These are phyloP conservation scores for Rhodotorula toruloides DNA, from an alignment of 768 basidiomycete genomes.

Conservation along the genomic window DNA sequence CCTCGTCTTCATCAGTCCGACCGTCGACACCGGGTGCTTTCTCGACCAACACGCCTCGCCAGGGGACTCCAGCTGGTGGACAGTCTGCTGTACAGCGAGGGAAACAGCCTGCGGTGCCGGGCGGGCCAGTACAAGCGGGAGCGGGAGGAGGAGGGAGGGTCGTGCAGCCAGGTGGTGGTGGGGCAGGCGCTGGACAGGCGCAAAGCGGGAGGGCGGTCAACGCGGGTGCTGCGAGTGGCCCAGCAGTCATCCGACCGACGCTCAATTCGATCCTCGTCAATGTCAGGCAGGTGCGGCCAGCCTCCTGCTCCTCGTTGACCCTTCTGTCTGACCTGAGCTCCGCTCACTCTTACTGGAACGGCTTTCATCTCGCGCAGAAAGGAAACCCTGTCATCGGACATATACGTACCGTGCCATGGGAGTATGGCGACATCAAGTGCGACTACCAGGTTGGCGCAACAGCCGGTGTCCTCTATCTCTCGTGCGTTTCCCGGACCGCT, in stretches of 20 bases:
- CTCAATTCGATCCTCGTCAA: conserved; percentile 35
- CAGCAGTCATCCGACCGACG: conserved; percentile 4
- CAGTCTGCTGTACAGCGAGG: neutral
- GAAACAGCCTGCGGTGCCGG: conserved; percentile 2
- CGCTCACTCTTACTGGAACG: neutral
- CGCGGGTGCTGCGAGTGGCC: too few species aligned
- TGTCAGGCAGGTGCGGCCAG: conserved; percentile 25
- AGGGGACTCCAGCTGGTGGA: neutral
- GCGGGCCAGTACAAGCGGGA: neutral
- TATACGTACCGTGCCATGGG: conserved; percentile 82
- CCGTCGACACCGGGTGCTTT: too few species aligned
- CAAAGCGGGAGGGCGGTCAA: too few species aligned
- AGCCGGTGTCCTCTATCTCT: conserved; percentile 84
- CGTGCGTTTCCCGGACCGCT: conserved; percentile 51
- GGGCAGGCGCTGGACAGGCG: neutral
- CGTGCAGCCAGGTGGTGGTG: neutral
- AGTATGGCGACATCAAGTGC: conserved; percentile 85
- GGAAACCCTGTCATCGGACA: conserved; percentile 82
- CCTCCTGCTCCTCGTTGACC: neutral
- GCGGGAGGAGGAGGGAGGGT: conserved; percentile 4
- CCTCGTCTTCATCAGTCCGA: neutral
- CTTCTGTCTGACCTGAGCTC: neutral
- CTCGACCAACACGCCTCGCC: neutral
- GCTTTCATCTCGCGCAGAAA: conserved; percentile 18
- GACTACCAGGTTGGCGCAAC: conserved; percentile 96